These are phyloP conservation scores for Rutstroemia sydowiana DNA, from an alignment of 2,329 filamentous ascomycete species.

Conservation along the genomic window DNA sequence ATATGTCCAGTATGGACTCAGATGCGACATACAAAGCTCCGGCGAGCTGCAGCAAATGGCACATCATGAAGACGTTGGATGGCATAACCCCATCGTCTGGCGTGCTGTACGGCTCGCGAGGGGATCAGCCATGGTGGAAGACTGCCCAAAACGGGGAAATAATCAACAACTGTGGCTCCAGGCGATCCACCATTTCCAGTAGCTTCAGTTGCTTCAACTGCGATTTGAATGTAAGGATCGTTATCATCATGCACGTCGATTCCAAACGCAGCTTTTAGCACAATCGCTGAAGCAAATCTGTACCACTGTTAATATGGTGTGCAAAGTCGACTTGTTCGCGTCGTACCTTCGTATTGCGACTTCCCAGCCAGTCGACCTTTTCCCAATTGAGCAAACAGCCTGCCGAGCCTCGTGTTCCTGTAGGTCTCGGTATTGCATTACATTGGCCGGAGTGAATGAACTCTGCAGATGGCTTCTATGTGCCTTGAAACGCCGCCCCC, in stretches of 20 bases:
- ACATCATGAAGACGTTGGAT: slow-evolving; percentile 38
- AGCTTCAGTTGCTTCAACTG: slow-evolving; percentile 26
- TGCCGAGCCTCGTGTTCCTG: slow-evolving; percentile 30
- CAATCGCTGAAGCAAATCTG: slow-evolving; percentile 36
- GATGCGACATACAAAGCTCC: not conserved
- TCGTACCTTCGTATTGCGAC: not conserved
- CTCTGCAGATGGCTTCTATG: slow-evolving; percentile 39
- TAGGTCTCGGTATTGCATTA: slow-evolving; percentile 26
- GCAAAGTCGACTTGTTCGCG: not conserved
- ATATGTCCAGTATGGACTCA: too few relatives aligned
- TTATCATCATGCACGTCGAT: slow-evolving; percentile 32
- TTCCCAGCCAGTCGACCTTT: slow-evolving; percentile 5
- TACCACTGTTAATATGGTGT: slow-evolving; percentile 14
- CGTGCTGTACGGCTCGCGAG: slow-evolving; percentile 23
- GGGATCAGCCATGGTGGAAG: slow-evolving; percentile 34
- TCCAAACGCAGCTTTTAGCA: slow-evolving; percentile 39
- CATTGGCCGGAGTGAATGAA: slow-evolving; percentile 35
- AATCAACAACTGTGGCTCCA: slow-evolving; percentile 37
- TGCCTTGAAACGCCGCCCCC: slow-evolving; percentile 36
- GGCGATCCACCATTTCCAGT: slow-evolving; percentile 26
- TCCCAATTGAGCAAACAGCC: not conserved
- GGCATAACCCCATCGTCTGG: slow-evolving; percentile 24
- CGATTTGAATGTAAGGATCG: slow-evolving; percentile 37
- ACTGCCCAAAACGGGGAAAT: slow-evolving; percentile 33
- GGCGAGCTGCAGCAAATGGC: slow-evolving; percentile 30